Conservation (phyloP, 352 stramenopile species). For the Pythium guiyangense region DNA sequence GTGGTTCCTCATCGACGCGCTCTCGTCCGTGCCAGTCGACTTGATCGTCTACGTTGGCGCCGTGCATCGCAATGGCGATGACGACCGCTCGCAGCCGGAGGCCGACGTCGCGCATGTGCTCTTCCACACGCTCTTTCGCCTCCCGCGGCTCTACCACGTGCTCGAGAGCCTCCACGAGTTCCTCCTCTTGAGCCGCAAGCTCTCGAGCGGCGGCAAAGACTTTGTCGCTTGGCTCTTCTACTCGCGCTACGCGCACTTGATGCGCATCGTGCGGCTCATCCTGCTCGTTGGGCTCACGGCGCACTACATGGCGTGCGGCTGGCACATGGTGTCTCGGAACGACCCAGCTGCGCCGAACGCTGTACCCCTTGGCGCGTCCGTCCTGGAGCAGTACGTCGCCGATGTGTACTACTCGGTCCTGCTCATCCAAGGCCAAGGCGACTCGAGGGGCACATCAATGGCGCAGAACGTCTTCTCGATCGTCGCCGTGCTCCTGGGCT, state of each 20-base stretch:
- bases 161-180: neutral
- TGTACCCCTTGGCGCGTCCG: neutral
- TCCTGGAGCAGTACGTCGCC: conserved; percentile 19
- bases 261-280: conserved; percentile 9
- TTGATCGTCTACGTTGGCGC: neutral
- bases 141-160: conserved; percentile 6
- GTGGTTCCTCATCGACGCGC: conserved; percentile 6
- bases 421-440: conserved; percentile 53
- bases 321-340: neutral
- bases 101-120: neutral
- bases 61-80: neutral
- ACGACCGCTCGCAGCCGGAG: neutral
- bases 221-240: conserved; percentile 9
- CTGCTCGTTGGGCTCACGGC: conserved; percentile 4
- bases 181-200: conserved; percentile 1
- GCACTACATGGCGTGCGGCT: conserved; percentile 13
- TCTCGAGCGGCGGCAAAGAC: neutral
- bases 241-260: conserved; percentile 11
- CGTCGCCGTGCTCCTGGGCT: conserved; percentile 37
- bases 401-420: conserved; percentile 45
- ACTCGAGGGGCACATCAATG: conserved; percentile 14
- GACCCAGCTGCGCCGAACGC: neutral
- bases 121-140: conserved; percentile 5
- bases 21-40: conserved; percentile 7
- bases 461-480: conserved; percentile 38